Evolutionary conservation across 768 basidiomycete genomes (phyloP).

Genomic region (Phaeotremella fagi): DNA sequence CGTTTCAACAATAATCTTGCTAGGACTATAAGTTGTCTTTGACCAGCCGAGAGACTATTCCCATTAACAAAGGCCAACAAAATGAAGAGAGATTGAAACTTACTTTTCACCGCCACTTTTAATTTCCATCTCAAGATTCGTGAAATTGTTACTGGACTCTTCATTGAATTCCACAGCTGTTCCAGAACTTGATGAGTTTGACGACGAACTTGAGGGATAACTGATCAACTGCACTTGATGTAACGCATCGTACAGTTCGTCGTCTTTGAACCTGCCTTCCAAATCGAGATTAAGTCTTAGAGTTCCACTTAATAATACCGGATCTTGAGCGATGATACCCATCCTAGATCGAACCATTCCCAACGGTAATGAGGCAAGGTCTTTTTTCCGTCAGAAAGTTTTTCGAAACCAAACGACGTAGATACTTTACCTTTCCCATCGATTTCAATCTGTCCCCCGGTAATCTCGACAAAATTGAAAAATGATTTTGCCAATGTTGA

Average conservation of each 20-base stretch:
- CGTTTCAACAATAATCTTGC: slow-evolving; percentile 37
- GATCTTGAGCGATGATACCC: slow-evolving; percentile 45
- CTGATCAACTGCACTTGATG: slow-evolving; percentile 34
- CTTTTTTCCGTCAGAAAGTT: slow-evolving; percentile 12
- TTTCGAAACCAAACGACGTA: too few species aligned
- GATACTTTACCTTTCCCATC: slow-evolving; percentile 30
- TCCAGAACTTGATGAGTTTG: slow-evolving; percentile 8
- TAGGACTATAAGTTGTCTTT: slow-evolving; percentile 43
- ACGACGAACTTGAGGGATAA: not conserved
- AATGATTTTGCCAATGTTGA: slow-evolving; percentile 42
- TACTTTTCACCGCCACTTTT: slow-evolving; percentile 39
- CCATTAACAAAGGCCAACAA: not conserved
- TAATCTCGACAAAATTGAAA: slow-evolving; percentile 43
- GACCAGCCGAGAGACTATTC: slow-evolving; percentile 37
- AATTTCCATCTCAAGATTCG: slow-evolving; percentile 38
- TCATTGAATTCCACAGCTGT: slow-evolving; percentile 13
- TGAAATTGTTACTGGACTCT: slow-evolving; percentile 39
- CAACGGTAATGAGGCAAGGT: slow-evolving; percentile 34
- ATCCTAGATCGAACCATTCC: slow-evolving; percentile 30
- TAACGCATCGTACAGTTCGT: slow-evolving; percentile 37
- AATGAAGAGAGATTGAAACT: too few species aligned
- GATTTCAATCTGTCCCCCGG: slow-evolving; percentile 35
- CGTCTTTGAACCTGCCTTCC: slow-evolving; percentile 32
- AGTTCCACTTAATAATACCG: slow-evolving; percentile 35
- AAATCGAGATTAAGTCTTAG: slow-evolving; percentile 44